Evolutionary conservation across 1,284 basidiomycete genomes (phyloP).

Genomic region (Sparassis latifolia): DNA sequence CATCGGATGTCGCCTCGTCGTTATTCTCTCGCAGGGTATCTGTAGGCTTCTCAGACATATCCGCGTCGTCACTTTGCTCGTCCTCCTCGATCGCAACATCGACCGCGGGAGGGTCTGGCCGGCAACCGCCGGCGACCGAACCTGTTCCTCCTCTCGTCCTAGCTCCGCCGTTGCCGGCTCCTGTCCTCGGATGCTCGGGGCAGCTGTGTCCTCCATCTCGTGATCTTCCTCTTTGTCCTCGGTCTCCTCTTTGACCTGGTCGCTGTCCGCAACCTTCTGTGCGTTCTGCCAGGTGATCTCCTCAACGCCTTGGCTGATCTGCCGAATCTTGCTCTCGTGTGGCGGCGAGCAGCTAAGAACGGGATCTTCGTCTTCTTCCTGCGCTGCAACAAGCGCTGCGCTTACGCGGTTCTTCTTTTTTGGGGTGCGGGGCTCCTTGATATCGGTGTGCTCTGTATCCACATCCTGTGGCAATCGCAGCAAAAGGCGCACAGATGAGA

Average conservation of each 20-base stretch:
- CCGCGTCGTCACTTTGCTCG: conserved; percentile 20
- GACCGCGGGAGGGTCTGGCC: conserved; percentile 17
- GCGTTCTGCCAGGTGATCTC: conserved; percentile 63
- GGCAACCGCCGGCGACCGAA: conserved; percentile 5
- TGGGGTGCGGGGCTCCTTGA: conserved; percentile 44
- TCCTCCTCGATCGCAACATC: conserved; percentile 15
- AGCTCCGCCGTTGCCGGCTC: too few relatives aligned
- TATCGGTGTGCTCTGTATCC: conserved; percentile 20
- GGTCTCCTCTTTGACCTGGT: neutral
- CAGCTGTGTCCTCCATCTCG: too few relatives aligned
- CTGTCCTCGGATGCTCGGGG: too few relatives aligned
- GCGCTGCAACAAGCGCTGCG: conserved; percentile 49
- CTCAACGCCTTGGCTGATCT: conserved; percentile 72
- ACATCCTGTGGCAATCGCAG: conserved; percentile 32
- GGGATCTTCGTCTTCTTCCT: conserved; percentile 43
- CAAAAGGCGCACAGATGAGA: too few relatives aligned
- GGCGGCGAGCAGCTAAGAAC: conserved; percentile 54
- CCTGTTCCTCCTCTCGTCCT: conserved; percentile 3
- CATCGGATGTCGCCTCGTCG: conserved; percentile 3
- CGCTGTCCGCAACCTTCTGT: conserved; percentile 24
- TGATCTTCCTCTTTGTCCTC: neutral
- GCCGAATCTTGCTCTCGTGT: conserved; percentile 64
- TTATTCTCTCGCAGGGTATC: conserved; percentile 10
- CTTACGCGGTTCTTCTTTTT: conserved; percentile 64
- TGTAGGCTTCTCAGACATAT: conserved; percentile 20